A percentile compares a stretch with the other conserved stretches of the same genome.
Evolutionary conservation across 306 rosid genomes (phyloP).

Genomic region (Acmispon strigosus): DNA sequence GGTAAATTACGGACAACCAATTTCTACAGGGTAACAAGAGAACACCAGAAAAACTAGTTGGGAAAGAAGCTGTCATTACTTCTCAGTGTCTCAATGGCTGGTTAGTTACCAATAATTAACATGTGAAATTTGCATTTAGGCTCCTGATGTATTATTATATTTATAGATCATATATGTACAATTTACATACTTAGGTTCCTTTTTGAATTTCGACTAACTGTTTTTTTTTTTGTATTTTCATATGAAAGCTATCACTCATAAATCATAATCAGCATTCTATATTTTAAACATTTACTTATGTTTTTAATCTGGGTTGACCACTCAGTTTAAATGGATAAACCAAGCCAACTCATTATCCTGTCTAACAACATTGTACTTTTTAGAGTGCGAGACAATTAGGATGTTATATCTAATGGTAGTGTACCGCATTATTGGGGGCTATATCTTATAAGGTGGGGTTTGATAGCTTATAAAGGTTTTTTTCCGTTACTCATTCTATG

Average conservation of each 20-base stretch:
- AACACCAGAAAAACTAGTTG: conserved; percentile 97
- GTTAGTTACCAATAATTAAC: conserved; percentile 45
- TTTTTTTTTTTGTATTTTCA: not conserved
- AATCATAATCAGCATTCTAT: too few relatives aligned
- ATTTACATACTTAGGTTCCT: not conserved
- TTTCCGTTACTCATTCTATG: not conserved
- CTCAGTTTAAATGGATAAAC: not conserved
- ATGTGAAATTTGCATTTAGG: conserved; percentile 12
- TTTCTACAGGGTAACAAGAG: conserved; percentile 83
- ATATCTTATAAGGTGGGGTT: not conserved
- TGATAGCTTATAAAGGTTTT: not conserved
- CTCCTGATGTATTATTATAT: not conserved
- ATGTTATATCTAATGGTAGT: not conserved
- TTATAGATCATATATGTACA: not conserved
- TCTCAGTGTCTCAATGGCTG: conserved; percentile 99
- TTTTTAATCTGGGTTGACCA: not conserved
- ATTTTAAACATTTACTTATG: not conserved
- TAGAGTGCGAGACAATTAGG: not conserved
- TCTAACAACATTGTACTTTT: not conserved
- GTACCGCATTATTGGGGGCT: not conserved
- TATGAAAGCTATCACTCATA: not conserved
- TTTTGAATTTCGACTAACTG: not conserved
- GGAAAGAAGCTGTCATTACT: conserved; percentile 96
- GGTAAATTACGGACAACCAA: conserved; percentile 16
- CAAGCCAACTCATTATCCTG: not conserved